phyloP scores from a whole-genome alignment of 192 early-diverging fungal species.

The Linnemannia schmuckeri region DNA sequence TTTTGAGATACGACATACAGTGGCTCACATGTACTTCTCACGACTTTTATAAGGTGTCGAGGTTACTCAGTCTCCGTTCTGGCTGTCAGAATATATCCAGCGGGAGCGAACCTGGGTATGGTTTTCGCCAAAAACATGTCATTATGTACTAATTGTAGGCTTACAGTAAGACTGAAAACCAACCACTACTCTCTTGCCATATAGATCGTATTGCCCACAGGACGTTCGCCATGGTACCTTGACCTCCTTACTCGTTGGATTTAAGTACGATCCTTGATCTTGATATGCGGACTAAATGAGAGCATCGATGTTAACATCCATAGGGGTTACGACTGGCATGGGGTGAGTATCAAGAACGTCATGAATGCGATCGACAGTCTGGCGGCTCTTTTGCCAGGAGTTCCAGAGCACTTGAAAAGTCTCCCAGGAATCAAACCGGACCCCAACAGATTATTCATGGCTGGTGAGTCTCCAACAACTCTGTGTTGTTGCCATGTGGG shows the following conservation, averaged over 20 bases:
- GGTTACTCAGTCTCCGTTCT: constrained; percentile 68
- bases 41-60: constrained; percentile 56
- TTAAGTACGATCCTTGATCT: too few relatives aligned
- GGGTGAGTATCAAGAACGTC: constrained; percentile 73
- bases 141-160: not conserved
- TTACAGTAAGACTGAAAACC: not conserved
- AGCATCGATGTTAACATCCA: not conserved
- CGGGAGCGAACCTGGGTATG: constrained; percentile 77
- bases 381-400: constrained; percentile 60
- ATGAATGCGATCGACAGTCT: constrained; percentile 68
- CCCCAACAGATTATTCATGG: constrained; percentile 63
- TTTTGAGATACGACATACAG: not conserved
- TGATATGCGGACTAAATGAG: constrained; percentile 28
- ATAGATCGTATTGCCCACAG: constrained; percentile 77
- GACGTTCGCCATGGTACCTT: constrained; percentile 75
- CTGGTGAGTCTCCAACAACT: constrained; percentile 44
- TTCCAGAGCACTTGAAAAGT: constrained; percentile 50
- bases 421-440: constrained; percentile 53
- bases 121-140: not conserved
- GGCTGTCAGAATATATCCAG: constrained; percentile 67
- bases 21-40: not conserved
- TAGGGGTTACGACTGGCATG: constrained; percentile 86
- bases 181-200: not conserved
- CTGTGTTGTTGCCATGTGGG: not conserved
- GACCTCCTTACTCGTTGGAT: not conserved